These are phyloP conservation scores for Kewa caespitosa DNA, from an alignment of 179 eudicot genomes.

Conservation along the genomic window DNA sequence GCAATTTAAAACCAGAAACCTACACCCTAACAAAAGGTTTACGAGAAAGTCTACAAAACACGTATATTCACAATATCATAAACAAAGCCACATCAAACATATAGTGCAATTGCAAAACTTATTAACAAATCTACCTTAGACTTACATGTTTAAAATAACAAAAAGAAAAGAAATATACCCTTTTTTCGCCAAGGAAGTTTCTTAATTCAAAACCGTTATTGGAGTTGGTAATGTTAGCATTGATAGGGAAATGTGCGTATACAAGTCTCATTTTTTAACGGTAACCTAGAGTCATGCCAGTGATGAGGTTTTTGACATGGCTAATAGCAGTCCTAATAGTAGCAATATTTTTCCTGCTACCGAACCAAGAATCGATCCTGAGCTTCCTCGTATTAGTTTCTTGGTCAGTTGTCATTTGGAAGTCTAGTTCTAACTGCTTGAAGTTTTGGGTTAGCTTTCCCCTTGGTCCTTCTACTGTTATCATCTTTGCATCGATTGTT, in stretches of 20 bases:
- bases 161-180: conserved; percentile 27
- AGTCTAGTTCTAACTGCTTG: conserved; percentile 67
- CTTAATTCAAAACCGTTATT: conserved; percentile 62
- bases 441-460: conserved; percentile 56
- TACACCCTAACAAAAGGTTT: too few relatives aligned
- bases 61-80: too few relatives aligned
- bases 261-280: conserved; percentile 75
- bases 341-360: conserved; percentile 58
- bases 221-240: conserved; percentile 48
- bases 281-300: conserved; percentile 64
- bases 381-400: conserved; percentile 47
- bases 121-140: too few relatives aligned
- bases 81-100: too few relatives aligned
- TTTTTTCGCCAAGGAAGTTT: conserved; percentile 75
- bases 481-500: conserved; percentile 57
- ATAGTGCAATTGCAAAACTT: too few relatives aligned
- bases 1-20: too few relatives aligned
- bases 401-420: conserved; percentile 44
- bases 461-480: conserved; percentile 58
- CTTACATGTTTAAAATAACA: too few relatives aligned
- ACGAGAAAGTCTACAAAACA: too few relatives aligned
- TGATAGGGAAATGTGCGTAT: conserved; percentile 74
- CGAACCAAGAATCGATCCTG: conserved; percentile 70
- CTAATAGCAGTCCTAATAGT: conserved; percentile 65
- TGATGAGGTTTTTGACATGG: conserved; percentile 57